Evolutionary conservation across 2,329 filamentous ascomycete genomes (phyloP).

Genomic region (Colletotrichum shisoi): DNA sequence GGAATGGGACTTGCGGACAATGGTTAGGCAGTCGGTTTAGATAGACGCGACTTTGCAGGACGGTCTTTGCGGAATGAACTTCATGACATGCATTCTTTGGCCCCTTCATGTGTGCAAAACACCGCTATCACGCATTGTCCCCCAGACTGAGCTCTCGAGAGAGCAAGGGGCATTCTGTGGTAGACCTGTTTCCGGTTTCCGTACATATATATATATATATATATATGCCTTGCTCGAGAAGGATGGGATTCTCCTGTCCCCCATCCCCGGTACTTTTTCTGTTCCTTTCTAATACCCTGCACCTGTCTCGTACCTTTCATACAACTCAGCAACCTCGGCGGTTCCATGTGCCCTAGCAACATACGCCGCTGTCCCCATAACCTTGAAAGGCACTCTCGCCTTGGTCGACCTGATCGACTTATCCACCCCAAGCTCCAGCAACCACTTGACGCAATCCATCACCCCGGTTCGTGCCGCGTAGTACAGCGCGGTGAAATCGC

Average conservation of each 20-base stretch:
- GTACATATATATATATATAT: too few relatives aligned
- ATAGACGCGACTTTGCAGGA: slow-evolving; percentile 4
- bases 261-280: too few relatives aligned
- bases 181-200: too few relatives aligned
- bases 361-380: slow-evolving; percentile 23
- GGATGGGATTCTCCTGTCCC: too few relatives aligned
- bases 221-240: background rate
- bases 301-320: slow-evolving; percentile 9
- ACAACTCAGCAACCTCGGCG: slow-evolving; percentile 11
- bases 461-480: slow-evolving; percentile 13
- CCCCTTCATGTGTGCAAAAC: too few relatives aligned
- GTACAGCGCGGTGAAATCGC: slow-evolving; percentile 28
- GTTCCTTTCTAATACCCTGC: background rate
- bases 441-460: slow-evolving; percentile 17
- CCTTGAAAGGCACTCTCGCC: slow-evolving; percentile 17
- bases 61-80: slow-evolving; percentile 8
- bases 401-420: slow-evolving; percentile 13
- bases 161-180: too few relatives aligned
- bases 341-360: slow-evolving; percentile 24
- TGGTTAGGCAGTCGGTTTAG: background rate
- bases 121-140: too few relatives aligned
- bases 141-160: background rate
- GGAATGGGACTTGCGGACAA: background rate
- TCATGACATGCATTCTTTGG: background rate
- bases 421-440: slow-evolving; percentile 36